Evolutionary conservation across 768 basidiomycete genomes (phyloP), one percentile per base, ranked within the genome.

Genomic region (Podaxis sp.): DNA sequence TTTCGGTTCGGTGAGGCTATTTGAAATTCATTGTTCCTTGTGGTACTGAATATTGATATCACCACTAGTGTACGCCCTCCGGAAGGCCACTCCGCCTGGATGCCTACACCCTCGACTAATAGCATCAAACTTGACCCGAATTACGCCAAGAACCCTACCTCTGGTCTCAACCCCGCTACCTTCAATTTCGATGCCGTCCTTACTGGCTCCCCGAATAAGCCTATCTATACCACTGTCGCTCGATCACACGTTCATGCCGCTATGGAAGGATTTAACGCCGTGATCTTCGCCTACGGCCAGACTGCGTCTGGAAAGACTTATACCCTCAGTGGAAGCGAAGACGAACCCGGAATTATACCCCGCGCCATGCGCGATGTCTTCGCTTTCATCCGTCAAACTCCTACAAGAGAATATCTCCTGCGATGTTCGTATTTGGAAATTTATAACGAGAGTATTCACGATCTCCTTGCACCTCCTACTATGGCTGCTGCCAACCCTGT

Each of bases 371-470:
- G 88, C 60, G 96, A 98, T 64, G 88, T 99, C 1, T 98, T 98
- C 74, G 81, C 83, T 0, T 88, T 84, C 71, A 96, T 96, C 73
- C 85, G 85, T 43, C 80, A 81, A 53, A 93, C 91, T 0, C 84
- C 91, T 0, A 78, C 83, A 33, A 83, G 96, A 43, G 94, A 96
- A 70, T 98, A 94, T 74, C 85, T 98, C n/a, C 82, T 99, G 7
- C 87, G 96, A 17, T 96, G 95, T 71, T 93, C 93, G 6, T 98
- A 98, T 72, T 86, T 99, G 55, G 97, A 98, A 71, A 95, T 99
- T 52, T 99, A 98, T 79, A 99, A 98, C 74, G 94, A 96, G 71
- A 82, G 84, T 0, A 89, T 96, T 53, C 83, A 91, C 66, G 94
- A 96, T 68, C 77, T 99, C 1, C 86, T 99, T 11, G 88, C 91